Evolutionary conservation across 2,329 filamentous ascomycete genomes (phyloP), one percentile per base, ranked within the genome.

Genomic region (Helicocarpus griseus): DNA sequence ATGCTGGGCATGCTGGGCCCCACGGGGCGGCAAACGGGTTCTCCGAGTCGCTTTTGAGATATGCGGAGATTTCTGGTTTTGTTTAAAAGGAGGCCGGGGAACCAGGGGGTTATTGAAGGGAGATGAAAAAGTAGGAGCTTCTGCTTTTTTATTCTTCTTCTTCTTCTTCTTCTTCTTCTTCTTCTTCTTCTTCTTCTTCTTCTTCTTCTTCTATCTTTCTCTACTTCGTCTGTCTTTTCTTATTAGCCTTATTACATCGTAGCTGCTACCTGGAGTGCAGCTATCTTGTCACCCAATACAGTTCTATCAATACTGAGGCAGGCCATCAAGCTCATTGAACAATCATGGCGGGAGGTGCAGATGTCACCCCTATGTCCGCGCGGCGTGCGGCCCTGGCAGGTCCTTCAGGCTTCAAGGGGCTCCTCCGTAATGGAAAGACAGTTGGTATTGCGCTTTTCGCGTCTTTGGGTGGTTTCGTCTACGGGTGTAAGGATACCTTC

Each of bases 401-500:
- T 35, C 64, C 65, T 54, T 65, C 71, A 58, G 76, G 77, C 21
- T 70, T 72, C n/a, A 59, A 65, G 56, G 77, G 76, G 9, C 61
- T 81, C 38, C 35, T 79, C 33, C 72, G 72, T 57, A 80, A 79
- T 59, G 63, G 72, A 53, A 77, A 74, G 56, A 77, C 79, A 22
- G 77, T 77, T 53, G 71, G 72, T 8, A 79, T 80, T 59, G 75
- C 76, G 8, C 70, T 80, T 36, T 81, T 82, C 63, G 78, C 78
- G 56, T 80, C 78, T 1, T 66, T 81, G 5, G 78, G 78, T 40
- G 80, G 77, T 4, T 71, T 80, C 49, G 72, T 81, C 8, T 81
- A 75, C 59, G 78, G 78, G 59, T 81, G 66, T 68, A 56, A 44
- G 65, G 44, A 36, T 17, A 26, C 22, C 24, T 33, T 33, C 14